phyloP scores from a whole-genome alignment of 768 basidiomycete genomes.

The Suillus lakei region DNA sequence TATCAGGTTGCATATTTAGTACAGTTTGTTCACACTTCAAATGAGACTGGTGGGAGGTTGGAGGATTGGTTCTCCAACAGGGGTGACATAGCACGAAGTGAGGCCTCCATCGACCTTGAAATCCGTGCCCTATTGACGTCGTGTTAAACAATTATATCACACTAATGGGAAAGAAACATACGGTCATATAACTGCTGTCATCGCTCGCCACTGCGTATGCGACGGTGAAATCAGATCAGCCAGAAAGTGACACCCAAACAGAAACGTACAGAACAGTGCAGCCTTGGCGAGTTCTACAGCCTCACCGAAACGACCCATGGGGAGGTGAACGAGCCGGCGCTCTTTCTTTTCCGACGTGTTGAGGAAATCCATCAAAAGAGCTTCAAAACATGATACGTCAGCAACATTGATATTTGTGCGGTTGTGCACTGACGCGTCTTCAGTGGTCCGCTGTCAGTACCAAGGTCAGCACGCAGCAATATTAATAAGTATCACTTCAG shows the following conservation, averaged over 20 bases:
- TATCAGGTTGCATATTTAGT: background rate
- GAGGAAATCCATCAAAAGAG: slow-evolving; percentile 97
- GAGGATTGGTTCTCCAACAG: slow-evolving; percentile 75
- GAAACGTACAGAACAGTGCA: slow-evolving; percentile 89
- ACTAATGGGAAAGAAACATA: slow-evolving; percentile 40
- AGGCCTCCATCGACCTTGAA: slow-evolving; percentile 97
- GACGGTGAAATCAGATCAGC: slow-evolving; percentile 11
- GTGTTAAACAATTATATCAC: slow-evolving; percentile 13
- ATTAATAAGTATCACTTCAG: slow-evolving; percentile 17
- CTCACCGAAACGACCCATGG: slow-evolving; percentile 98
- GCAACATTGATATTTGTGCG: background rate
- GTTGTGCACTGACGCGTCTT: slow-evolving; percentile 76
- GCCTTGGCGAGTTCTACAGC: slow-evolving; percentile 94
- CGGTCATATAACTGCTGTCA: slow-evolving; percentile 96
- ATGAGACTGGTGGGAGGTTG: slow-evolving; percentile 73
- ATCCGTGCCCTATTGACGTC: slow-evolving; percentile 70
- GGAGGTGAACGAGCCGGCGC: slow-evolving; percentile 86
- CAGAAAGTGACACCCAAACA: slow-evolving; percentile 9
- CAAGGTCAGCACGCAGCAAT: slow-evolving; percentile 6
- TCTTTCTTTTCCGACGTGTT: slow-evolving; percentile 95
- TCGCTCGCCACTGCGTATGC: slow-evolving; percentile 76
- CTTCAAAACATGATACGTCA: slow-evolving; percentile 42
- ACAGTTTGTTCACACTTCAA: slow-evolving; percentile 14
- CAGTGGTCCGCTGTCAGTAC: slow-evolving; percentile 75
- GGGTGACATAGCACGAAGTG: slow-evolving; percentile 90